Conservation (phyloP, 495 filamentous ascomycete genomes). For the Tuber calosporum region DNA sequence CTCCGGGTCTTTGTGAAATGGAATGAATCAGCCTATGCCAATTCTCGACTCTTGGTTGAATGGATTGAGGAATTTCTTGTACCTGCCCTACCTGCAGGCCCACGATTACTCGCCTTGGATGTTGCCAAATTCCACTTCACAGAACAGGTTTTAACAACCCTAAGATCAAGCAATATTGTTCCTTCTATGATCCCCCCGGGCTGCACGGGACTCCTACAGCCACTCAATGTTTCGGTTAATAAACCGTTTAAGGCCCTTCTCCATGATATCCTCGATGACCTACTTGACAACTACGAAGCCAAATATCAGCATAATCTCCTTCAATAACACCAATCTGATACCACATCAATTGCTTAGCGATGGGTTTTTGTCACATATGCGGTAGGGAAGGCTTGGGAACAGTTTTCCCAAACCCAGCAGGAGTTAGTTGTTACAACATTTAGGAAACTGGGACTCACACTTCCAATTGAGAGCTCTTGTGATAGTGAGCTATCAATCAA, state of each 20-base stretch:
- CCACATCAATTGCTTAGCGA: too few species aligned
- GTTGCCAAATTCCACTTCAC: constrained; percentile 15
- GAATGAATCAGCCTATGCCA: constrained; percentile 10
- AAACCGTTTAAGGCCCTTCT: constrained; percentile 1
- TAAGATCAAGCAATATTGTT: constrained; percentile 6
- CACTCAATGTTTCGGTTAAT: constrained; percentile 13
- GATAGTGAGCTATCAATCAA: too few species aligned
- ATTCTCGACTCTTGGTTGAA: neutral
- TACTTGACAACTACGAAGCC: neutral
- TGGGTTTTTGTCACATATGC: too few species aligned
- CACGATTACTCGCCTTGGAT: neutral
- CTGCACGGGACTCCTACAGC: constrained; percentile 5
- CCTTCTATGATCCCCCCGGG: neutral
- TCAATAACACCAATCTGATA: too few species aligned
- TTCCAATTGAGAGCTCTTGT: too few species aligned
- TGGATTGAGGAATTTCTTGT: constrained; percentile 12
- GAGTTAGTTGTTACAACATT: too few species aligned
- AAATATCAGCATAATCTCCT: too few species aligned
- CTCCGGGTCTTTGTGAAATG: neutral
- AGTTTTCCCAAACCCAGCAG: too few species aligned
- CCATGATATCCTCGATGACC: constrained; percentile 10
- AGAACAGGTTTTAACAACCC: constrained; percentile 1
- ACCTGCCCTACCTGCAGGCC: neutral
- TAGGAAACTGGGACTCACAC: too few species aligned
- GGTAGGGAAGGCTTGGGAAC: too few species aligned